Percentiles rank a stretch among this genome's conserved stretches.
phyloP scores from a whole-genome alignment of 176 grass and related monocot species.

The Aegilops bicornis region DNA sequence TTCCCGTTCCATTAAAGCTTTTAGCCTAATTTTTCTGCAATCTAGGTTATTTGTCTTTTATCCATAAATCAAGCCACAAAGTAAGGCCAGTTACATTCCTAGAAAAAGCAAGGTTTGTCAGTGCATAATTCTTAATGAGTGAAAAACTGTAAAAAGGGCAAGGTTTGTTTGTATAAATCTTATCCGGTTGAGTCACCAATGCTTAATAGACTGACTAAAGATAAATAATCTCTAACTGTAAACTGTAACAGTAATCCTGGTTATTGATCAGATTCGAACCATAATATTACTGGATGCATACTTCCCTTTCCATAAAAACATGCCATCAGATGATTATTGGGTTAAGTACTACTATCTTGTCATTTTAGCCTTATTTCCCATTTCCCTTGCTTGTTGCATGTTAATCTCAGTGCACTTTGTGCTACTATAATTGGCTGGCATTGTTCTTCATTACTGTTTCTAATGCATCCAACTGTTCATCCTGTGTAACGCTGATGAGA shows the following conservation, averaged over 20 bases:
- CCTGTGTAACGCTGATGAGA: constrained; percentile 14
- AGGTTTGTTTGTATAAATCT: not conserved
- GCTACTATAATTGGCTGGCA: not conserved
- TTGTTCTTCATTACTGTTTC: not conserved
- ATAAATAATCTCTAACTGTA: not conserved
- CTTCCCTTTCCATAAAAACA: not conserved
- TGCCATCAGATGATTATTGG: not conserved
- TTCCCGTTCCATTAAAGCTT: not conserved
- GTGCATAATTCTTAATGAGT: not conserved
- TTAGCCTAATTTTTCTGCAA: not conserved
- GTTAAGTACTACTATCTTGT: not conserved
- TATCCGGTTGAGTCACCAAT: not conserved
- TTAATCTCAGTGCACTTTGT: constrained; percentile 10
- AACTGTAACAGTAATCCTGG: not conserved
- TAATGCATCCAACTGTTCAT: constrained; percentile 12
- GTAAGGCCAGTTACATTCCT: not conserved
- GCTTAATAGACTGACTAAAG: not conserved
- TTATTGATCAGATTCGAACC: not conserved
- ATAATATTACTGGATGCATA: not conserved
- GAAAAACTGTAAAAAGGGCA: not conserved
- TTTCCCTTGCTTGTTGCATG: constrained; percentile 2
- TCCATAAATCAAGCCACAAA: not conserved
- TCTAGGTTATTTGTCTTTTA: not conserved
- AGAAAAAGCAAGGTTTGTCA: not conserved
- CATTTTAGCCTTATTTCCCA: not conserved